Percentiles rank a stretch among this genome's conserved stretches.
Evolutionary conservation across 345 rosid genomes (phyloP).

Genomic region (Populus davidiana): DNA sequence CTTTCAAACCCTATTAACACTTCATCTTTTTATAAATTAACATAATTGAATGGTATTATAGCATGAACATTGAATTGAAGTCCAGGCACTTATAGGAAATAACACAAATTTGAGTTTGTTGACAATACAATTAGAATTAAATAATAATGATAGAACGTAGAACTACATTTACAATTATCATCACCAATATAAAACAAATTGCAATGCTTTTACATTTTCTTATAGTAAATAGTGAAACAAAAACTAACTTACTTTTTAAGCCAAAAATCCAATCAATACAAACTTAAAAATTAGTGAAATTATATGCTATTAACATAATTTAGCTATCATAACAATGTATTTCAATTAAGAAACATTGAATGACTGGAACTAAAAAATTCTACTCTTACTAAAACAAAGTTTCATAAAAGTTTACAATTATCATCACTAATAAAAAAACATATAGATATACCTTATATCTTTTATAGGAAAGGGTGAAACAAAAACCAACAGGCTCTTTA

Average conservation of each 20-base stretch:
- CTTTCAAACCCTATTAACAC: slow-evolving; percentile 87
- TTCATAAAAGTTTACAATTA: neutral
- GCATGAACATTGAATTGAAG: slow-evolving; percentile 8
- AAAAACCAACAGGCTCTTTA: too few relatives aligned
- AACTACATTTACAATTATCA: neutral
- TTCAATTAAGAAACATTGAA: neutral
- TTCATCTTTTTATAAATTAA: neutral
- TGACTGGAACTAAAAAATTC: neutral
- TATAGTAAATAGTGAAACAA: neutral
- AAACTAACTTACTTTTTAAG: neutral
- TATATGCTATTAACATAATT: neutral
- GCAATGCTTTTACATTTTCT: too few relatives aligned
- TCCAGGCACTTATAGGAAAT: slow-evolving; percentile 5
- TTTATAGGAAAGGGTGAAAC: too few relatives aligned
- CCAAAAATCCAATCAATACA: neutral
- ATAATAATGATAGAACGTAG: neutral
- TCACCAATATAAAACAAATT: neutral
- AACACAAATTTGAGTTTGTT: neutral
- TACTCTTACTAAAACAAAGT: neutral
- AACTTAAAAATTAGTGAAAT: neutral
- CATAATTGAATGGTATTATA: neutral
- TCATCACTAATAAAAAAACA: too few relatives aligned
- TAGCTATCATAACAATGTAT: neutral
- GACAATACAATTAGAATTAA: neutral
- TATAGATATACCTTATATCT: too few relatives aligned